Base-by-base conservation (phyloP, 441 rosid genomes). In the Pelargonium australe region DNA sequence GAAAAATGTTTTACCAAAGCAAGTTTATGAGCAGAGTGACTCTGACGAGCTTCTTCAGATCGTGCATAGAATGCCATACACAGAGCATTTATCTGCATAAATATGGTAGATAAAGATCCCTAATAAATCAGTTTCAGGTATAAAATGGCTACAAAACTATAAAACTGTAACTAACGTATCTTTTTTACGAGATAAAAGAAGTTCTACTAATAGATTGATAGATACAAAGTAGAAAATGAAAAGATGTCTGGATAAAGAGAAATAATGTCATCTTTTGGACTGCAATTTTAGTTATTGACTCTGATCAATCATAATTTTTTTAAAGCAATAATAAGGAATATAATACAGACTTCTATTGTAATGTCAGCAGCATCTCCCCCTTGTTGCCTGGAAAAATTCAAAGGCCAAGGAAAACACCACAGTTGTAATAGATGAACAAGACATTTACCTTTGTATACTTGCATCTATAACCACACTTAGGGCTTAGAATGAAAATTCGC, bases 31-130 rank as follows among this genome's bases (percentile, higher is more conserved):
- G 86, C 90, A 75, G 91, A 92, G 83, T 92, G 91, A 80, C 86
- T 90, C 79, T 87, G 87, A 51, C 92, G 94, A 68, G 97, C 91
- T 80, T 90, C 98, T 83, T 92, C 97, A 67, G 97, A 92, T 73
- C 94, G 89, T 2, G 96, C 98, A 79, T 86, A 92, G 82, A 95
- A 95, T 72, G 99, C 98, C 97, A 89, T 85, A 80, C 91, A 84
- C 77, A 95, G 76, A 45, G 97, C 96, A 70, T 89, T 85, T 81
- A 95, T 88, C 98, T 95, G 75, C 77, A 76, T 69, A 82, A 65
- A 57, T 72, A 72, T 64, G 8, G 63, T 16, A 55, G 61, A 57
- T 57, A 8, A 7, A 57, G 60, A 57, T 16, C 23, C 13, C 19
- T 57, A 25, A 34, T 62, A 14, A 58, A 70, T 70, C 7, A 70